Conservation (phyloP, 805 yeast species). For the Zygotorulaspora florentina region DNA sequence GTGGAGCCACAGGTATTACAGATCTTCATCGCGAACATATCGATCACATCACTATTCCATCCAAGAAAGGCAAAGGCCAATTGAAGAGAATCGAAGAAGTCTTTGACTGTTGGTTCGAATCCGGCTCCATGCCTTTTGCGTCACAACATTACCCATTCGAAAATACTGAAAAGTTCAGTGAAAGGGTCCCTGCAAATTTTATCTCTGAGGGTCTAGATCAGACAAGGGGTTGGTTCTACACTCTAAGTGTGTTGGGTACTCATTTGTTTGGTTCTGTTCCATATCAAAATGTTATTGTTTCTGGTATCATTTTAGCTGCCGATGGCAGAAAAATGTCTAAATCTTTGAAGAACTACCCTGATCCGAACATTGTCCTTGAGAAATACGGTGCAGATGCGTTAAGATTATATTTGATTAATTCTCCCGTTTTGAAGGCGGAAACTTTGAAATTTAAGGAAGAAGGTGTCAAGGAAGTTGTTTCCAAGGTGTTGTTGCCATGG, state of each 20-base stretch:
- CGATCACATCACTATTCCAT: constrained; percentile 90
- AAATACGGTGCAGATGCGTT: constrained; percentile 97
- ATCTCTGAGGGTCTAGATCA: constrained; percentile 99
- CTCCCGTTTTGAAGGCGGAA: constrained; percentile 96
- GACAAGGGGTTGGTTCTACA: constrained; percentile 99
- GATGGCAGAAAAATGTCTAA: constrained; percentile 99
- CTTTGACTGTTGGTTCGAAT: constrained; percentile 99
- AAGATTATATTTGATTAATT: constrained; percentile 91
- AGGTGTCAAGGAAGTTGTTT: constrained; percentile 96
- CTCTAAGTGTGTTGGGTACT: constrained; percentile 91
- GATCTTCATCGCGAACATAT: constrained; percentile 93
- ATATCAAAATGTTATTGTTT: constrained; percentile 88
- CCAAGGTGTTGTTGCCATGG: constrained; percentile 96
- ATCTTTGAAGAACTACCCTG: constrained; percentile 96
- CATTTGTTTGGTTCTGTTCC: constrained; percentile 91
- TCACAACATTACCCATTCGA: constrained; percentile 97
- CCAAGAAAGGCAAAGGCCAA: constrained; percentile 80
- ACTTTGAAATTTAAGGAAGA: constrained; percentile 96
- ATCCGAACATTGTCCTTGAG: constrained; percentile 75
- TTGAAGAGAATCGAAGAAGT: constrained; percentile 94
- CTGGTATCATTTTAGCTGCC: constrained; percentile 94
- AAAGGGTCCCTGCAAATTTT: constrained; percentile 93
- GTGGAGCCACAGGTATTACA: constrained; percentile 75
- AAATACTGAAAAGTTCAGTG: constrained; percentile 60
- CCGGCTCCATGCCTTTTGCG: constrained; percentile 99